Evolutionary conservation across 495 filamentous ascomycete species (phyloP), one percentile per base, ranked within the genome.

Genomic region (Lindgomyces ingoldianus): DNA sequence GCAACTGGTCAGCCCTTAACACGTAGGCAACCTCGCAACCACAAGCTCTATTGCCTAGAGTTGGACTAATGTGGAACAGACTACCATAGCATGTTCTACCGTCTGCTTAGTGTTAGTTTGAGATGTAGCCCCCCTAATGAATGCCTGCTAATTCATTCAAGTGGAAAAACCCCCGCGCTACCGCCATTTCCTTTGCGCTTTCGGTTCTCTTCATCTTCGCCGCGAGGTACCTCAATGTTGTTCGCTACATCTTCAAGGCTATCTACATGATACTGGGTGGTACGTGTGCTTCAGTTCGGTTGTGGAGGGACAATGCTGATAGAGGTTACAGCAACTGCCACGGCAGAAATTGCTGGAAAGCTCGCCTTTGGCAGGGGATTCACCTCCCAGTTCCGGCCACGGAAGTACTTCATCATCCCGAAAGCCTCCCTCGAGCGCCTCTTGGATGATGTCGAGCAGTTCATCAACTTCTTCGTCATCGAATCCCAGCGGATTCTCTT

Each of bases 401-500:
- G 84, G 74, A 85, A 89, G 73, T 99, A 99, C 81, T 96, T 93
- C 77, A 96, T 91, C 25, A 81, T 99, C 41, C 87, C 92, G 10
- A 85, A 89, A 69, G 90, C 94, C 67, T 90, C 89, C 9, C 79
- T 96, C 14, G 91, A 98, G 69, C 78, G 81, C 56, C 71, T 91
- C 16, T 81, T 92, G 54, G 92, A 91, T 65, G 94, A 98, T 72
- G 73, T 93, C 29, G 89, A 93, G 74, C 92, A 97, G 76, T 81
- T 99, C 50, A 78, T 93, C 77, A 96, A 99, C 83, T 99, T 99
- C 79, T 91, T 97, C 78, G 82, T 96, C 67, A 91, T 99, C 66
- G 94, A 99, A 79, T 87, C 90, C 74, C 94, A 99, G 83, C 87
- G 95, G 62, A 84, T 99, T 70, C 69, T 98, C 56, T 99, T 96